Conservation (phyloP, 2,329 filamentous ascomycete species). For the Pseudopithomyces maydicus region DNA sequence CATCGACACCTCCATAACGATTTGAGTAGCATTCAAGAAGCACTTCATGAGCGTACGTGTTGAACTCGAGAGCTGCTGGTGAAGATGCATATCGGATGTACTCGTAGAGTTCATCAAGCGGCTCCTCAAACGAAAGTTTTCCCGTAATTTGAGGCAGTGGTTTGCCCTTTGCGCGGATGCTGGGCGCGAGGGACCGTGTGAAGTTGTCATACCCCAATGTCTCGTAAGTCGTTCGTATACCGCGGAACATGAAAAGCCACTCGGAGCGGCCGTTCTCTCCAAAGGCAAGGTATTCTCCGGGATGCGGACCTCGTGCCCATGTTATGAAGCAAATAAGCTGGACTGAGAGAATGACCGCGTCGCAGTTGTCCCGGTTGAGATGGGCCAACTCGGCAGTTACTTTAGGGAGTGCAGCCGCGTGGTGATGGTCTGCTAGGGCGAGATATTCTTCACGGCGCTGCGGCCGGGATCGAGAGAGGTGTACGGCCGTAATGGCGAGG, state of each 20-base stretch:
- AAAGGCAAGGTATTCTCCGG: slow-evolving; percentile 37
- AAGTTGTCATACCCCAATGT: slow-evolving; percentile 12
- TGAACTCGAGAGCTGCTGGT: not conserved
- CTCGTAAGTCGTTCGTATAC: slow-evolving; percentile 28
- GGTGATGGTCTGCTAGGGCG: slow-evolving; percentile 25
- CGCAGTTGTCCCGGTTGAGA: slow-evolving; percentile 24
- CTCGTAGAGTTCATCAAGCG: slow-evolving; percentile 22
- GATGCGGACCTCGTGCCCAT: slow-evolving; percentile 30
- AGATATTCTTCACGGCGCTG: slow-evolving; percentile 21
- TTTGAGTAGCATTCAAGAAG: slow-evolving; percentile 26
- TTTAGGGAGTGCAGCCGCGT: slow-evolving; percentile 23
- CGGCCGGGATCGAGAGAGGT: slow-evolving; percentile 29
- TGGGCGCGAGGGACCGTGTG: slow-evolving; percentile 13
- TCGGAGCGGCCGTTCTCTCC: slow-evolving; percentile 29
- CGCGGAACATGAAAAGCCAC: slow-evolving; percentile 39
- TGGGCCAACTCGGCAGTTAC: slow-evolving; percentile 27
- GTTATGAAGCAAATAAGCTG: slow-evolving; percentile 31
- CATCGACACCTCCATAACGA: slow-evolving; percentile 26
- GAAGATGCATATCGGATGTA: slow-evolving; percentile 12
- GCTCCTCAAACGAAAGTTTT: slow-evolving; percentile 23
- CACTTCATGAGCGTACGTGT: slow-evolving; percentile 18
- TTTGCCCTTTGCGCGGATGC: slow-evolving; percentile 9
- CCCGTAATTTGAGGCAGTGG: slow-evolving; percentile 15
- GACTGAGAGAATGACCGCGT: slow-evolving; percentile 29
- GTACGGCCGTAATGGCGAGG: slow-evolving; percentile 30